Conservation (phyloP, 106 monocot species). For the Dendrobium catenatum region DNA sequence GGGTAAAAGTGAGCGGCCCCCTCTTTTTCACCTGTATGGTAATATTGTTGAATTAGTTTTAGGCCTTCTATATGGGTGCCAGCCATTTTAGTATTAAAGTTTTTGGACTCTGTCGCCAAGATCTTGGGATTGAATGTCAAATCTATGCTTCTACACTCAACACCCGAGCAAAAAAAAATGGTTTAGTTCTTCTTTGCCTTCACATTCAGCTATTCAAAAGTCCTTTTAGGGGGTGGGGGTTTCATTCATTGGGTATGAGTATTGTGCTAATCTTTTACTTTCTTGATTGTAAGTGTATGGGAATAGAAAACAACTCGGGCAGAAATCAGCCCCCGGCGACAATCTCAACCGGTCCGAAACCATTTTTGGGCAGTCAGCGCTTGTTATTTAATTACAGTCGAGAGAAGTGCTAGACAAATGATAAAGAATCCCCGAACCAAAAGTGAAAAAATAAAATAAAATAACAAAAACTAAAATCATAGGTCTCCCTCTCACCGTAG, state of each 20-base stretch:
- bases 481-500: conserved; percentile 27
- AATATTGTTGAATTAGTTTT: not conserved
- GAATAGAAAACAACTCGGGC: not conserved
- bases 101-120: too few relatives aligned
- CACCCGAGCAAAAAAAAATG: too few relatives aligned
- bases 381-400: too few relatives aligned
- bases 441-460: not conserved
- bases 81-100: too few relatives aligned
- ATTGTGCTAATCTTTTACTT: not conserved
- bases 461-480: not conserved
- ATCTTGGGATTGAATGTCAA: too few relatives aligned
- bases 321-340: too few relatives aligned
- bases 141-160: too few relatives aligned
- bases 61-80: too few relatives aligned
- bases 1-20: not conserved
- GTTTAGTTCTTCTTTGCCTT: not conserved
- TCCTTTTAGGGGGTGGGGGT: too few relatives aligned
- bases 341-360: too few relatives aligned
- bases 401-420: too few relatives aligned
- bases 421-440: not conserved
- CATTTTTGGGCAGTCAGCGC: too few relatives aligned
- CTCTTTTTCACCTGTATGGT: not conserved
- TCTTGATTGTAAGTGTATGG: not conserved
- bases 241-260: not conserved
- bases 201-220: not conserved